Conservation (phyloP, 495 filamentous ascomycete genomes). For the Xylaria venustula region DNA sequence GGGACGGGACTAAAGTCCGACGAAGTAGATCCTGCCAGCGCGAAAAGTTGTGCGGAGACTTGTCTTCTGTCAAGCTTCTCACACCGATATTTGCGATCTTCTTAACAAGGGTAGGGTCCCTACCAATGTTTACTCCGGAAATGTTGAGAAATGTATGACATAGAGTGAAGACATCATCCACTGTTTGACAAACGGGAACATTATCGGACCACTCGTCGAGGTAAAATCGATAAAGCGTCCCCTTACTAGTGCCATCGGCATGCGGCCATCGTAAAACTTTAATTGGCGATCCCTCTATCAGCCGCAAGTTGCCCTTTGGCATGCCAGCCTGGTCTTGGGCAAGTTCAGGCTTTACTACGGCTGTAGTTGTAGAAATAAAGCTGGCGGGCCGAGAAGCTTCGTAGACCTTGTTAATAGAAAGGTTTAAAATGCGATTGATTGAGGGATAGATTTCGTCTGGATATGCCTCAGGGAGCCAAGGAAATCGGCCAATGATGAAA, state of each 20-base stretch:
- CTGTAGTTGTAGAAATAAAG: conserved; percentile 12
- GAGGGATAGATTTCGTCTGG: conserved; percentile 66
- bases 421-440: conserved; percentile 78
- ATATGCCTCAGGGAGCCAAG: conserved; percentile 82
- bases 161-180: conserved; percentile 87
- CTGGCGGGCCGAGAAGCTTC: conserved; percentile 34
- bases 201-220: conserved; percentile 98
- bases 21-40: conserved; percentile 83
- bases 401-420: conserved; percentile 61
- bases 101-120: conserved; percentile 71
- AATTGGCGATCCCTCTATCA: conserved; percentile 53
- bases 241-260: conserved; percentile 73
- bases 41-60: conserved; percentile 61
- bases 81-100: conserved; percentile 81
- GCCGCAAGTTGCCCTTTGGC: conserved; percentile 63
- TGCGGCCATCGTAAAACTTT: conserved; percentile 75
- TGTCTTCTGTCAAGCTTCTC: conserved; percentile 67
- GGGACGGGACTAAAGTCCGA: conserved; percentile 75
- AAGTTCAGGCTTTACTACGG: conserved; percentile 22
- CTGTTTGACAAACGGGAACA: conserved; percentile 81
- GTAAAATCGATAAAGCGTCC: conserved; percentile 81
- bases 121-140: conserved; percentile 82
- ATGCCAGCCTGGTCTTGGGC: conserved; percentile 58
- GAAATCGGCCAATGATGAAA: conserved; percentile 87
- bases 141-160: conserved; percentile 82